Conservation (phyloP, 1,284 basidiomycete species). For the Athelia psychrophila region DNA sequence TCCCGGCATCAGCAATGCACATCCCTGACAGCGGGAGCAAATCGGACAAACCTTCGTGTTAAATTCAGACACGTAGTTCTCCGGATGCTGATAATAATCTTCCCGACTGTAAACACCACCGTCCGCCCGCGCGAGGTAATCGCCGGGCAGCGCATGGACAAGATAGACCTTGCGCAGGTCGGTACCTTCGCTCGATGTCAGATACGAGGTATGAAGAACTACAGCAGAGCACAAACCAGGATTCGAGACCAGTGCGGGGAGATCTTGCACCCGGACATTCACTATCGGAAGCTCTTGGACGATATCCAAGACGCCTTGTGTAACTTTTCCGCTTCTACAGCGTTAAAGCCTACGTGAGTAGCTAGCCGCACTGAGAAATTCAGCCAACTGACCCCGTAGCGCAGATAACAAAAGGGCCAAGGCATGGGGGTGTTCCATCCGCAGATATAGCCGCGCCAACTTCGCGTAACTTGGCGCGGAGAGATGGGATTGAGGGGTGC, state of each 20-base stretch:
- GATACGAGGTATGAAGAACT: slow-evolving; percentile 2
- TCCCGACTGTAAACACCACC: slow-evolving; percentile 58
- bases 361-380: neutral
- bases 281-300: slow-evolving; percentile 69
- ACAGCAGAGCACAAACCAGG: slow-evolving; percentile 36
- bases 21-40: slow-evolving; percentile 3
- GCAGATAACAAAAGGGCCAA: slow-evolving; percentile 80
- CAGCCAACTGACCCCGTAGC: slow-evolving; percentile 67
- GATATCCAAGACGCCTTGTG: slow-evolving; percentile 72
- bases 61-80: slow-evolving; percentile 67
- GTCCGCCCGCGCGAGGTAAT: slow-evolving; percentile 63
- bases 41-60: slow-evolving; percentile 54
- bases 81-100: slow-evolving; percentile 73
- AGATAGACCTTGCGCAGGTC: slow-evolving; percentile 70
- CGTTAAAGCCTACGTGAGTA: too few species aligned
- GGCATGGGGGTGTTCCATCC: slow-evolving; percentile 57
- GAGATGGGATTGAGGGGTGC: slow-evolving; percentile 54
- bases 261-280: slow-evolving; percentile 53
- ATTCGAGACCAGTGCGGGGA: slow-evolving; percentile 51
- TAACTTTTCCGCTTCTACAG: slow-evolving; percentile 73
- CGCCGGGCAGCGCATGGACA: slow-evolving; percentile 66
- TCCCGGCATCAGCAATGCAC: too few species aligned
- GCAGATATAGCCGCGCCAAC: slow-evolving; percentile 57
- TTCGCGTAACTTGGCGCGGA: slow-evolving; percentile 54
- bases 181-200: slow-evolving; percentile 35